Conservation (phyloP, 2,329 filamentous ascomycete species). For the Fusarium foetens region DNA sequence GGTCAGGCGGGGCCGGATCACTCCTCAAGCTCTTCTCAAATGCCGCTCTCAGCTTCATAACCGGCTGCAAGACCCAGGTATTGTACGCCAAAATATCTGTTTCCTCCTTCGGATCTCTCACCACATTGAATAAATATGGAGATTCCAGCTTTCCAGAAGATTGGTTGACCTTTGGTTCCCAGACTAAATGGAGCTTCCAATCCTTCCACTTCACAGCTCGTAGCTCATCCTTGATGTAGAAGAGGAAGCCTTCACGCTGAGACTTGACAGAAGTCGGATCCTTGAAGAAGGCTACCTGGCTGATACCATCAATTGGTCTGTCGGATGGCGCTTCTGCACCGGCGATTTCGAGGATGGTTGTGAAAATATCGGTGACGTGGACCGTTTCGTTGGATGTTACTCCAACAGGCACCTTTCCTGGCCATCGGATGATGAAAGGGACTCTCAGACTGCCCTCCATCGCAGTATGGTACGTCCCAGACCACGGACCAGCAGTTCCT, state of each 20-base stretch:
- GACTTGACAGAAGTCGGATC: constrained; percentile 35
- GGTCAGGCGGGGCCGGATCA: constrained; percentile 48
- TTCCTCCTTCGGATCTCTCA: constrained; percentile 50
- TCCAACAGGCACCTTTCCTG: constrained; percentile 42
- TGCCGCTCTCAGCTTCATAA: constrained; percentile 40
- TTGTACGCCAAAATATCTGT: constrained; percentile 46
- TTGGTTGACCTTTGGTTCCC: constrained; percentile 51
- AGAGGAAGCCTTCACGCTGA: constrained; percentile 43
- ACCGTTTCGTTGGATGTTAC: constrained; percentile 47
- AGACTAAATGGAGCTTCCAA: constrained; percentile 50
- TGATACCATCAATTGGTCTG: constrained; percentile 47
- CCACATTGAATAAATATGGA: constrained; percentile 48
- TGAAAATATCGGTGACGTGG: constrained; percentile 49
- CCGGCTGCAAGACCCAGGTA: constrained; percentile 49
- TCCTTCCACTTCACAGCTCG: constrained; percentile 50
- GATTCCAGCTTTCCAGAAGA: constrained; percentile 46
- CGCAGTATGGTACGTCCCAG: constrained; percentile 50
- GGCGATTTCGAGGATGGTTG: constrained; percentile 45
- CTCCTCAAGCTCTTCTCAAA: constrained; percentile 45
- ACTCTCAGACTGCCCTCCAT: constrained; percentile 52
- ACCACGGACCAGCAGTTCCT: constrained; percentile 50
- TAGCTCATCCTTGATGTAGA: constrained; percentile 51
- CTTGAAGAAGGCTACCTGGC: constrained; percentile 44
- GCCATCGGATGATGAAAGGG: constrained; percentile 51
- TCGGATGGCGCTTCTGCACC: constrained; percentile 35